A percentile compares a stretch with the other conserved stretches of the same genome.
Conservation (phyloP, 2,329 filamentous ascomycete genomes). For the Aspergillus sp. region DNA sequence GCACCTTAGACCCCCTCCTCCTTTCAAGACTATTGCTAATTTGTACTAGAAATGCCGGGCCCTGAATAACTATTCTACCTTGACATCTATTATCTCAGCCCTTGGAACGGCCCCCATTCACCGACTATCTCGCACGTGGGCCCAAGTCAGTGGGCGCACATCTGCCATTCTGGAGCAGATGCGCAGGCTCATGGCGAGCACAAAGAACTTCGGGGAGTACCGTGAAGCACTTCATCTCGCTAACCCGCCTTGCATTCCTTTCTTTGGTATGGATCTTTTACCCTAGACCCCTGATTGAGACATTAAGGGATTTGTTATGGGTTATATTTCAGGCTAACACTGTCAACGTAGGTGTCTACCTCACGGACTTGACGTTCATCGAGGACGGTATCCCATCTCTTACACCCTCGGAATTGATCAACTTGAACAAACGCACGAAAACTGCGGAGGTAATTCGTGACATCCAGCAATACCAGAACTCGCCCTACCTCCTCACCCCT, state of each 20-base stretch:
- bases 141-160: slow-evolving; percentile 84
- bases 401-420: slow-evolving; percentile 95
- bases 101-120: slow-evolving; percentile 93
- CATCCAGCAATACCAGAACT: slow-evolving; percentile 98
- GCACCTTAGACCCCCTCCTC: background rate
- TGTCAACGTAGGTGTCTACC: slow-evolving; percentile 72
- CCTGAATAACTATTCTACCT: slow-evolving; percentile 94
- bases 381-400: slow-evolving; percentile 96
- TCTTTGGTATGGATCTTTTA: slow-evolving; percentile 73
- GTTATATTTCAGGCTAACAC: background rate
- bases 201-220: slow-evolving; percentile 97
- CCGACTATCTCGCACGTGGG: slow-evolving; percentile 90
- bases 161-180: slow-evolving; percentile 80
- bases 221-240: slow-evolving; percentile 87
- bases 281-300: background rate
- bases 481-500: slow-evolving; percentile 87
- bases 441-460: slow-evolving; percentile 97
- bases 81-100: slow-evolving; percentile 97
- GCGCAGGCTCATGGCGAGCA: slow-evolving; percentile 93
- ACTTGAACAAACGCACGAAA: slow-evolving; percentile 97
- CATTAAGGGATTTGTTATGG: background rate
- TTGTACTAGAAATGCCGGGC: slow-evolving; percentile 76
- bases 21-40: slow-evolving; percentile 13
- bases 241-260: slow-evolving; percentile 95
- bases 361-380: slow-evolving; percentile 97